These are phyloP conservation scores for Claviceps africana DNA, from an alignment of 2,329 filamentous ascomycete species.

Conservation along the genomic window DNA sequence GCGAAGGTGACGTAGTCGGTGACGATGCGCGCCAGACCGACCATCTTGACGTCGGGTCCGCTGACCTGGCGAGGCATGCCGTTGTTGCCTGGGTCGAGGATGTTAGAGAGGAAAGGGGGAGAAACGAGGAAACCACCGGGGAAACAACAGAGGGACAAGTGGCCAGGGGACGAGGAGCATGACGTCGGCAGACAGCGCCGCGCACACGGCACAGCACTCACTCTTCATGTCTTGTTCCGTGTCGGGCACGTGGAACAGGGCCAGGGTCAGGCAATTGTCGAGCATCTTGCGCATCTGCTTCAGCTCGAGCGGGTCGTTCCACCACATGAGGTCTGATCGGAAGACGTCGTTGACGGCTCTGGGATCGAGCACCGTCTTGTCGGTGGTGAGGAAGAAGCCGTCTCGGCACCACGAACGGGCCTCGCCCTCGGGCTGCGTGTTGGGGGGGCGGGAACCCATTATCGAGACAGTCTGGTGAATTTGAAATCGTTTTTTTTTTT, in stretches of 20 bases:
- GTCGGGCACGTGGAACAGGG: slow-evolving; percentile 35
- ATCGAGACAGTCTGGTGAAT: neutral
- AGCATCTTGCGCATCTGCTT: slow-evolving; percentile 36
- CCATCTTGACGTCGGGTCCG: slow-evolving; percentile 21
- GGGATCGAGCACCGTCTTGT: slow-evolving; percentile 40
- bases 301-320: slow-evolving; percentile 39
- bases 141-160: slow-evolving; percentile 1
- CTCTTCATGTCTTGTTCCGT: slow-evolving; percentile 25
- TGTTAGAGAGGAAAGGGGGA: neutral
- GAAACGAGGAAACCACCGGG: slow-evolving; percentile 8
- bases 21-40: slow-evolving; percentile 39
- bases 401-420: slow-evolving; percentile 35
- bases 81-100: slow-evolving; percentile 15
- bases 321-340: slow-evolving; percentile 44
- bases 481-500: neutral
- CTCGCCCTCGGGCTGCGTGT: slow-evolving; percentile 17
- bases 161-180: too few species aligned
- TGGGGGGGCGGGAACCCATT: slow-evolving; percentile 8
- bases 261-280: slow-evolving; percentile 45
- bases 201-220: slow-evolving; percentile 11
- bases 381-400: slow-evolving; percentile 47
- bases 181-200: too few species aligned
- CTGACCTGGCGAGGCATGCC: slow-evolving; percentile 16
- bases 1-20: slow-evolving; percentile 57
- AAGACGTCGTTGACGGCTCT: slow-evolving; percentile 41